A percentile compares a stretch with the other conserved stretches of the same genome.
These are phyloP conservation scores for Albifimbria verrucaria DNA, from an alignment of 2,329 filamentous ascomycete genomes.

Conservation along the genomic window DNA sequence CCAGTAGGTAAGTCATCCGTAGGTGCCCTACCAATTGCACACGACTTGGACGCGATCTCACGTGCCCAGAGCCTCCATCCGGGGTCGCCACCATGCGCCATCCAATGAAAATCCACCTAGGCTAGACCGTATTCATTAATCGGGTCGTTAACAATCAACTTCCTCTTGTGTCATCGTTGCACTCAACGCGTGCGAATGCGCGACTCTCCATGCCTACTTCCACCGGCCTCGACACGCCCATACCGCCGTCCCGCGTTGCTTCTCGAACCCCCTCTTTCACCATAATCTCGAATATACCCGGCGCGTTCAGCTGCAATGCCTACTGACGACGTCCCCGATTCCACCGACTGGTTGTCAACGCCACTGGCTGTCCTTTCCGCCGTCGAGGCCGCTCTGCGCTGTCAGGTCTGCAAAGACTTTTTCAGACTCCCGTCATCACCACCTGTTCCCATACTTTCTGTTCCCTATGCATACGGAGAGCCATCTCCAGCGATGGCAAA, in stretches of 20 bases:
- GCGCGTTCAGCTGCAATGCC: too few species aligned
- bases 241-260: too few species aligned
- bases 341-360: constrained; percentile 81
- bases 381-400: constrained; percentile 83
- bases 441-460: constrained; percentile 96
- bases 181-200: neutral
- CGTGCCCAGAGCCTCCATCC: neutral
- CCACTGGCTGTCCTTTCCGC: constrained; percentile 61
- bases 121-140: neutral
- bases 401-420: constrained; percentile 99
- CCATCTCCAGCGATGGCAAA: constrained; percentile 76
- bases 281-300: too few species aligned
- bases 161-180: too few species aligned
- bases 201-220: neutral
- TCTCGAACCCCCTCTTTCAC: too few species aligned
- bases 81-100: too few species aligned
- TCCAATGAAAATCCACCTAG: neutral
- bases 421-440: constrained; percentile 89
- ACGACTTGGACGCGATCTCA: neutral
- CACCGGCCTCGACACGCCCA: too few species aligned
- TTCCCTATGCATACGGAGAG: constrained; percentile 88
- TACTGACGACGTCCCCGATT: constrained; percentile 57
- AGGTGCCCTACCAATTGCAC: too few species aligned
- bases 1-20: too few species aligned
- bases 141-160: too few species aligned